Evolutionary conservation across 2,329 filamentous ascomycete species (phyloP).

Genomic region (Trichophyton mentagrophytes): DNA sequence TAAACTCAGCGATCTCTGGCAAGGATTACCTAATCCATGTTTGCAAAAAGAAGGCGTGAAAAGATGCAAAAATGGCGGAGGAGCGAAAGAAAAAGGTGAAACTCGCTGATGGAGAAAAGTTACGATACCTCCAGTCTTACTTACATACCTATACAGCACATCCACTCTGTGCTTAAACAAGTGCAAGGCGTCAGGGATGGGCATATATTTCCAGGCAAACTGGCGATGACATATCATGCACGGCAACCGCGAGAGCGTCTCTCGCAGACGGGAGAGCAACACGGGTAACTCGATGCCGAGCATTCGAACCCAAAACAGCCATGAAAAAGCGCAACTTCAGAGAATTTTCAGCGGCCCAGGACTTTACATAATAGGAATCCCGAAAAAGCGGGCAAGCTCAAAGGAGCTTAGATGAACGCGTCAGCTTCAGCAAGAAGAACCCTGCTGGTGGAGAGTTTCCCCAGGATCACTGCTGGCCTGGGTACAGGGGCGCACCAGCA

Average conservation of each 20-base stretch:
- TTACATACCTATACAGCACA: not conserved
- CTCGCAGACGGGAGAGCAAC: not conserved
- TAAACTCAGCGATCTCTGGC: not conserved
- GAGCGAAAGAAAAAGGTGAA: too few species aligned
- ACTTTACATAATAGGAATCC: slow-evolving; percentile 3
- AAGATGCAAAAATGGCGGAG: not conserved
- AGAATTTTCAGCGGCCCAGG: not conserved
- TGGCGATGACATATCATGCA: not conserved
- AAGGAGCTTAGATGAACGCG: slow-evolving; percentile 9
- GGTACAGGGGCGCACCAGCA: not conserved
- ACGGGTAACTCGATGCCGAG: slow-evolving; percentile 1
- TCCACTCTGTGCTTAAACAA: not conserved
- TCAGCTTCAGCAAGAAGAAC: slow-evolving; percentile 9
- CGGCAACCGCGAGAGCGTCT: not conserved
- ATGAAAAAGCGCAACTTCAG: not conserved
- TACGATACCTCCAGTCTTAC: not conserved
- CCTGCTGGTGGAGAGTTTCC: not conserved
- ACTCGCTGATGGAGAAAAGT: not conserved
- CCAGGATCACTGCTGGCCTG: not conserved
- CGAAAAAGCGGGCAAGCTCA: slow-evolving; percentile 2
- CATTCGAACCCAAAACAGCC: not conserved
- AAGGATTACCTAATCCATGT: not conserved
- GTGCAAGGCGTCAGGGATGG: too few species aligned
- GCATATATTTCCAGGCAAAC: not conserved
- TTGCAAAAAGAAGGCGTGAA: not conserved